phyloP scores from a whole-genome alignment of 2,329 filamentous ascomycete genomes.

The Cercospora zeae-maydis region DNA sequence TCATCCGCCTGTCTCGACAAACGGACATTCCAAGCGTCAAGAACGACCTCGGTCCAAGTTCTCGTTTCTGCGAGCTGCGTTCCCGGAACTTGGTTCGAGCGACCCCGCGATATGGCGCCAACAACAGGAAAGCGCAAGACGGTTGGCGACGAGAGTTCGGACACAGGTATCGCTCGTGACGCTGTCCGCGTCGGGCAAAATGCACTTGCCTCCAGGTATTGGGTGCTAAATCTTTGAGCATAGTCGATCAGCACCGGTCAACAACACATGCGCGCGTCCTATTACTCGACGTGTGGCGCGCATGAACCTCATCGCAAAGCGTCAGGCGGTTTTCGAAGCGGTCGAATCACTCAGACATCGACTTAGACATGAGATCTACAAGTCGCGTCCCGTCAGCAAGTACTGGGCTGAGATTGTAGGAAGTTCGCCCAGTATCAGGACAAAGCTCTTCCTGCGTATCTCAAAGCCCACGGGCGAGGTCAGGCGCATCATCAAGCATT shows the following conservation, averaged over 20 bases:
- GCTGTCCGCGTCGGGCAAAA: too few relatives aligned
- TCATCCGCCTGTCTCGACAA: too few relatives aligned
- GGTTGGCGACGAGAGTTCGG: too few relatives aligned
- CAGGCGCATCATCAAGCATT: neutral
- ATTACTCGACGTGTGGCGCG: too few relatives aligned
- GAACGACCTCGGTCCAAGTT: conserved; percentile 22
- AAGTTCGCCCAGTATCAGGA: neutral
- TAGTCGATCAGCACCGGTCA: too few relatives aligned
- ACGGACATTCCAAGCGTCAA: neutral
- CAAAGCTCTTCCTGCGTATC: neutral
- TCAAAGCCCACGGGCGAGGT: neutral
- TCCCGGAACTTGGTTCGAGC: conserved; percentile 12
- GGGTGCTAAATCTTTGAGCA: too few relatives aligned
- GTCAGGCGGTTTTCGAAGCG: conserved; percentile 37
- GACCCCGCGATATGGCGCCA: too few relatives aligned
- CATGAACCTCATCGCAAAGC: too few relatives aligned
- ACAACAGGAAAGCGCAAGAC: too few relatives aligned
- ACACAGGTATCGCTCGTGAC: too few relatives aligned
- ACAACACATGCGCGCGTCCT: too few relatives aligned
- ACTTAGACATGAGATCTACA: neutral
- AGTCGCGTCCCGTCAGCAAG: neutral
- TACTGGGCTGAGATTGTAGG: neutral
- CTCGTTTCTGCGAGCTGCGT: conserved; percentile 42
- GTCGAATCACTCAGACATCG: conserved; percentile 30
- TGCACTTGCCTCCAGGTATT: too few relatives aligned